Evolutionary conservation across 495 filamentous ascomycete species (phyloP).

Genomic region (Aspergillus cavernicola): DNA sequence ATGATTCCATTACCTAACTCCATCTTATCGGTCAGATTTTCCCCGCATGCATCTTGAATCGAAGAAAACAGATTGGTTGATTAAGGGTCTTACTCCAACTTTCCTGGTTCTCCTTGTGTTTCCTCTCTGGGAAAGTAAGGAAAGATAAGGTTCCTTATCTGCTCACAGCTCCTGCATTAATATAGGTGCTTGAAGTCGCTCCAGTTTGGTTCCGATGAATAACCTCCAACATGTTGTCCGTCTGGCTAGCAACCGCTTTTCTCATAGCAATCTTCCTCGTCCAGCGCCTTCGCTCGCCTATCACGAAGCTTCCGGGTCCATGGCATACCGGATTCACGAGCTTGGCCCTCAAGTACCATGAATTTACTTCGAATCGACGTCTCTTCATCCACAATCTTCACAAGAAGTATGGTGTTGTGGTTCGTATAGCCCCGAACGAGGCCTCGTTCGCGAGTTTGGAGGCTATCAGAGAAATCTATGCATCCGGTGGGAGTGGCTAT

Average conservation of each 20-base stretch:
- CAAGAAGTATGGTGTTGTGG: slow-evolving; percentile 50
- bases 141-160: too few species aligned
- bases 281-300: slow-evolving; percentile 3
- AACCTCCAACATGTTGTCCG: slow-evolving; percentile 22
- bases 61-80: not conserved
- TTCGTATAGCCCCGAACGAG: slow-evolving; percentile 58
- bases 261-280: slow-evolving; percentile 12
- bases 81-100: slow-evolving; percentile 1
- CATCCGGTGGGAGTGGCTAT: slow-evolving; percentile 61
- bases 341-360: slow-evolving; percentile 52
- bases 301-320: slow-evolving; percentile 48
- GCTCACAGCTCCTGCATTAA: too few species aligned
- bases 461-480: slow-evolving; percentile 64
- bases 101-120: not conserved
- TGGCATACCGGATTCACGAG: slow-evolving; percentile 50
- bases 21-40: not conserved
- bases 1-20: too few species aligned
- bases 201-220: too few species aligned
- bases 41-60: slow-evolving; percentile 1
- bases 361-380: slow-evolving; percentile 52
- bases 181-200: too few species aligned
- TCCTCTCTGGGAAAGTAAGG: not conserved
- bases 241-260: slow-evolving; percentile 18
- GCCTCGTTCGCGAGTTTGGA: slow-evolving; percentile 55
- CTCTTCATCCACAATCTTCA: slow-evolving; percentile 54